Evolutionary conservation across 2,329 filamentous ascomycete species (phyloP).

Genomic region (Parascedosporium putredinis): DNA sequence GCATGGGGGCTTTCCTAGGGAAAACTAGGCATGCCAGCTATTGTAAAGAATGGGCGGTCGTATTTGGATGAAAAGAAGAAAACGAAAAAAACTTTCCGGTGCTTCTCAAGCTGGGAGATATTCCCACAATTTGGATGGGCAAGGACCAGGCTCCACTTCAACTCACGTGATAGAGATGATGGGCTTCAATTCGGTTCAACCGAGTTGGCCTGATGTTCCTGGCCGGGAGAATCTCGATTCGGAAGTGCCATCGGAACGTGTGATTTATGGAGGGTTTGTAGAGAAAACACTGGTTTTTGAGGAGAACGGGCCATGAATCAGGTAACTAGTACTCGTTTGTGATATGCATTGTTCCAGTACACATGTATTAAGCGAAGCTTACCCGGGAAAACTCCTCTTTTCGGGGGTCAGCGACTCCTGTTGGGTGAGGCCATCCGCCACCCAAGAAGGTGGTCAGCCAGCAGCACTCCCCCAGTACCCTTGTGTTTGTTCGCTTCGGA

Average conservation of each 20-base stretch:
- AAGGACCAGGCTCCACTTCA: no score
- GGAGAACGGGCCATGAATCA: no score
- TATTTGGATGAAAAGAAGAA: constrained; percentile 22
- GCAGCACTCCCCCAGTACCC: not conserved
- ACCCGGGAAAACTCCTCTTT: not conserved
- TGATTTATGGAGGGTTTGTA: no score
- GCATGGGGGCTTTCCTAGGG: constrained; percentile 21
- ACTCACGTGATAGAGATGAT: no score
- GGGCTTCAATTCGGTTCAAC: no score
- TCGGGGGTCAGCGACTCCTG: not conserved
- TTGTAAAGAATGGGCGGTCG: constrained; percentile 36
- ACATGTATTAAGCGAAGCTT: constrained; percentile 7
- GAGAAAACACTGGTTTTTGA: constrained; percentile 15
- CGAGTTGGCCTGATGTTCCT: no score
- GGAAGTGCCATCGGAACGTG: no score
- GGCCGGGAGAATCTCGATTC: no score
- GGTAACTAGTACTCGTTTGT: no score
- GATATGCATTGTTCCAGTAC: no score
- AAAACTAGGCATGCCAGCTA: constrained; percentile 22
- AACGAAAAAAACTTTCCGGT: constrained; percentile 14
- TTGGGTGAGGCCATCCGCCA: constrained; percentile 1
- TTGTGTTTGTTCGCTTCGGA: not conserved
- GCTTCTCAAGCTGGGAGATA: no score
- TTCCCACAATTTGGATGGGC: no score
- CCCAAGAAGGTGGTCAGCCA: constrained; percentile 6